Evolutionary conservation across 1,139 yeast species (phyloP).

Genomic region (Suhomyces bokatorum): DNA sequence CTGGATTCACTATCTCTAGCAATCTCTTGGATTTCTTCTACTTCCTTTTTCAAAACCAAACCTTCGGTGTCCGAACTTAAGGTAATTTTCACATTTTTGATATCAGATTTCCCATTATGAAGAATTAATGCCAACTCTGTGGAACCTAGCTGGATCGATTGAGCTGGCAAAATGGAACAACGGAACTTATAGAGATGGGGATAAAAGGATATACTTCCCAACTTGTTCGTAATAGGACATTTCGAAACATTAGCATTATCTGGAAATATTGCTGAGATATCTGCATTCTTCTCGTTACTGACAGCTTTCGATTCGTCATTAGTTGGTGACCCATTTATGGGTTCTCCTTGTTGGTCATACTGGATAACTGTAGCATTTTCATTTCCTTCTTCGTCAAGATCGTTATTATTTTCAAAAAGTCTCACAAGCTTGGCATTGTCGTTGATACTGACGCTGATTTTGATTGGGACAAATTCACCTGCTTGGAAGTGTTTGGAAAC

Average conservation of each 20-base stretch:
- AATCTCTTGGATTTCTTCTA: constrained; percentile 14
- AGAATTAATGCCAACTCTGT: constrained; percentile 23
- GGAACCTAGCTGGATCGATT: constrained; percentile 20
- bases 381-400: constrained; percentile 7
- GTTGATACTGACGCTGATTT: constrained; percentile 22
- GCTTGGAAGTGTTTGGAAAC: constrained; percentile 23
- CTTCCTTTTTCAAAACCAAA: constrained; percentile 14
- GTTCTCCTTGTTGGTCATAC: constrained; percentile 5
- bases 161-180: constrained; percentile 23
- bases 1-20: constrained; percentile 18
- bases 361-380: constrained; percentile 17
- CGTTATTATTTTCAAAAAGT: constrained; percentile 3
- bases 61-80: constrained; percentile 22
- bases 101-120: constrained; percentile 20
- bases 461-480: constrained; percentile 29
- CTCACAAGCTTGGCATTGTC: constrained; percentile 21
- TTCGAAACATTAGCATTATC: neutral
- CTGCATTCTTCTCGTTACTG: neutral
- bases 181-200: constrained; percentile 25
- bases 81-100: constrained; percentile 18
- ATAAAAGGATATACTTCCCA: constrained; percentile 12
- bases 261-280: no score
- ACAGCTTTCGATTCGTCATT: neutral
- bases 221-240: neutral
- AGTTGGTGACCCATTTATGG: neutral